phyloP scores from a whole-genome alignment of 768 basidiomycete genomes.

The Dacryopinax spathularia region DNA sequence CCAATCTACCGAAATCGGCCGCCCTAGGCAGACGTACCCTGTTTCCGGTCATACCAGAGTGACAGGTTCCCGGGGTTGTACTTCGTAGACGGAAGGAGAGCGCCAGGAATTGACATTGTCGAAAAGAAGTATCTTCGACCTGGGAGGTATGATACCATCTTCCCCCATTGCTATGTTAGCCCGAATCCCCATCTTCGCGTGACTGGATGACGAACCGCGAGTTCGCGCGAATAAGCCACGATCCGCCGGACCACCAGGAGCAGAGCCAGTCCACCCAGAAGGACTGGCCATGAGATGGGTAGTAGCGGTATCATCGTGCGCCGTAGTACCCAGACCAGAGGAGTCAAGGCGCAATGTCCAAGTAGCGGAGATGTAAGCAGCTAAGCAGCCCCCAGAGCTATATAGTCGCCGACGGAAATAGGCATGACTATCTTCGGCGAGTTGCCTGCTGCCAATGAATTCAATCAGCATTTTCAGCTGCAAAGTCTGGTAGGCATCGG shows the following conservation, averaged over 20 bases:
- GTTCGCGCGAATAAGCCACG: neutral
- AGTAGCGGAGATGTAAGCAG: too few species aligned
- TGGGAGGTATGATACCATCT: neutral
- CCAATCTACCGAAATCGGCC: neutral
- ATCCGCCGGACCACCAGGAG: neutral
- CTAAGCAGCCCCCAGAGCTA: too few species aligned
- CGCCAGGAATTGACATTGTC: neutral
- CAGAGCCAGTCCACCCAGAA: neutral
- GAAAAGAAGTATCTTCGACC: neutral
- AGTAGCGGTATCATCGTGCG: neutral
- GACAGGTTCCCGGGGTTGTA: neutral
- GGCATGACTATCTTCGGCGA: too few species aligned
- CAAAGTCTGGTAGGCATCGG: too few species aligned
- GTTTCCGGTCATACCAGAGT: neutral
- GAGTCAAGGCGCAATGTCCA: too few species aligned
- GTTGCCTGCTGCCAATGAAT: too few species aligned
- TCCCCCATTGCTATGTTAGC: too few species aligned
- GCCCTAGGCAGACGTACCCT: neutral
- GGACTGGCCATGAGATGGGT: neutral
- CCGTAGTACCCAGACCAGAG: neutral
- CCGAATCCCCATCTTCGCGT: too few species aligned
- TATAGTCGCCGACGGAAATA: too few species aligned
- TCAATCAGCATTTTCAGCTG: too few species aligned
- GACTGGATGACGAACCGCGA: neutral
- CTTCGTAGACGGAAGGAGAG: neutral